Conservation (phyloP, 2,329 filamentous ascomycete genomes). For the Samsoniella hepiali region DNA sequence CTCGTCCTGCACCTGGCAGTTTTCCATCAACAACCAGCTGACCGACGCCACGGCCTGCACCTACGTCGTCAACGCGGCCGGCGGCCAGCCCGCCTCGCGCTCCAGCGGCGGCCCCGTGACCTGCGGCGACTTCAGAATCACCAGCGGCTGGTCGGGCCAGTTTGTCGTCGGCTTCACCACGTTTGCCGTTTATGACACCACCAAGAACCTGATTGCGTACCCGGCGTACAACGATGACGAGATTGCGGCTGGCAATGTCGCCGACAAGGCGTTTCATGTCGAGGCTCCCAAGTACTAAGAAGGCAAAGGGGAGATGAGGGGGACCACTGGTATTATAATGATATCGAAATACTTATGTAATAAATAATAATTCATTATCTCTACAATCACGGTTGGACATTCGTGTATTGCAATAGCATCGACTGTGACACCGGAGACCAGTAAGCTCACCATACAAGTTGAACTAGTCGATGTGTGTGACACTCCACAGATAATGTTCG, state of each 20-base stretch:
- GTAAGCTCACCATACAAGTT: too few species aligned
- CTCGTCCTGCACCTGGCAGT: slow-evolving; percentile 43
- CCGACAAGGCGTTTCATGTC: slow-evolving; percentile 13
- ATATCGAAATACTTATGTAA: background rate
- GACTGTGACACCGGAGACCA: too few species aligned
- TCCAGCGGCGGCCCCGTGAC: slow-evolving; percentile 38
- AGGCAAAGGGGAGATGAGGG: background rate
- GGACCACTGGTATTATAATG: too few species aligned
- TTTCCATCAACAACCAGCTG: slow-evolving; percentile 39
- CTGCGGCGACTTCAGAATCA: slow-evolving; percentile 51
- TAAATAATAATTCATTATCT: background rate
- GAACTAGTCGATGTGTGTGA: too few species aligned
- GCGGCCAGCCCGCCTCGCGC: slow-evolving; percentile 32
- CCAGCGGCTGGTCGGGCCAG: slow-evolving; percentile 53
- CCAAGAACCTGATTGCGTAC: slow-evolving; percentile 44
- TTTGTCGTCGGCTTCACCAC: slow-evolving; percentile 55
- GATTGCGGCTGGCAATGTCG: slow-evolving; percentile 39
- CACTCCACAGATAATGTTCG: too few species aligned
- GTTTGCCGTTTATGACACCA: slow-evolving; percentile 46
- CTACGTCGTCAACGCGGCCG: slow-evolving; percentile 40
- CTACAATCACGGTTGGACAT: background rate
- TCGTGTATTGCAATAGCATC: too few species aligned
- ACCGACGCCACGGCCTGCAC: slow-evolving; percentile 34
- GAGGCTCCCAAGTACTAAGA: background rate
- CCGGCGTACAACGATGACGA: slow-evolving; percentile 53